Evolutionary conservation across 768 basidiomycete species (phyloP).

Genomic region (Botryobasidium botryosum): DNA sequence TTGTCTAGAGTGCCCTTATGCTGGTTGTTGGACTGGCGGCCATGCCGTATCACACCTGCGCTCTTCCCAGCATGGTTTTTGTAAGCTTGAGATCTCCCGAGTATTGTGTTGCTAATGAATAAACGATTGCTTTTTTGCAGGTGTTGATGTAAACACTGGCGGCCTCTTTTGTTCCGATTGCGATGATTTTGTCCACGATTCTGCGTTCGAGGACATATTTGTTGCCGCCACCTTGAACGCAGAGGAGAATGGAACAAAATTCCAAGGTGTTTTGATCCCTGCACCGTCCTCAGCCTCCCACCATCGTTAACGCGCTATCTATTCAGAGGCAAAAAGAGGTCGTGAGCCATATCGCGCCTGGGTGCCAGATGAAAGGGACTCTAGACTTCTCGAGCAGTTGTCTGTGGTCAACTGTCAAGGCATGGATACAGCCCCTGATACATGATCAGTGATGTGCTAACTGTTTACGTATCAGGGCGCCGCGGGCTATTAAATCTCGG

Average conservation of each 20-base stretch:
- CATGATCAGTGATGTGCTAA: background rate
- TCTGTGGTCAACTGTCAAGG: constrained; percentile 58
- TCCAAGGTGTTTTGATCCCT: constrained; percentile 30
- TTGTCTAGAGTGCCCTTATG: constrained; percentile 53
- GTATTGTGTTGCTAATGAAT: constrained; percentile 6
- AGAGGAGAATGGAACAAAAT: constrained; percentile 45
- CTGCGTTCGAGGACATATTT: constrained; percentile 31
- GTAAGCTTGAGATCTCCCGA: constrained; percentile 27
- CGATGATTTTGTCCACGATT: constrained; percentile 55
- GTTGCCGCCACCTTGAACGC: constrained; percentile 29
- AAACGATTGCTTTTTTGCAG: constrained; percentile 23
- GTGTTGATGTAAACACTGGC: constrained; percentile 59
- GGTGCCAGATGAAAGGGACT: constrained; percentile 28
- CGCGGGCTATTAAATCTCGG: constrained; percentile 76
- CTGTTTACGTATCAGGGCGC: constrained; percentile 28
- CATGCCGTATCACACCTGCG: constrained; percentile 44
- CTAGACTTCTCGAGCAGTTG: constrained; percentile 31
- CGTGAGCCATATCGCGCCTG: constrained; percentile 36
- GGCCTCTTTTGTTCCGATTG: constrained; percentile 56
- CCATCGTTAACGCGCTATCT: constrained; percentile 7
- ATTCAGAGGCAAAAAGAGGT: constrained; percentile 18
- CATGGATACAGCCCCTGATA: constrained; percentile 16
- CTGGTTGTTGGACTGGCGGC: constrained; percentile 48
- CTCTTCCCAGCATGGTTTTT: constrained; percentile 42
- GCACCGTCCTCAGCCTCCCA: constrained; percentile 16